Evolutionary conservation across 495 filamentous ascomycete species (phyloP).

Genomic region (Penicillium canescens): DNA sequence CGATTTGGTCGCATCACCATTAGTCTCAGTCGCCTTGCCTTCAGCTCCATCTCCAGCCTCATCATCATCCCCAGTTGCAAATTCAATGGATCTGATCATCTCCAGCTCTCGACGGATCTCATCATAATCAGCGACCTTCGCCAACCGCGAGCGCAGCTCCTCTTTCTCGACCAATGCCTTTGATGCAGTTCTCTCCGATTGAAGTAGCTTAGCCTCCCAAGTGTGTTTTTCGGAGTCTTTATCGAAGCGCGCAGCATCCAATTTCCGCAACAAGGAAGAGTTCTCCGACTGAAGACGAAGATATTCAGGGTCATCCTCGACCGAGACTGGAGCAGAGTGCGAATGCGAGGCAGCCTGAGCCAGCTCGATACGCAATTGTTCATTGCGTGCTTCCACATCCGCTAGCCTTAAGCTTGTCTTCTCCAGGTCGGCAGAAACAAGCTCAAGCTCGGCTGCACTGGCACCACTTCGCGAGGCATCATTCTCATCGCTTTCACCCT

Average conservation of each 20-base stretch:
- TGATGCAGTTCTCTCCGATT: constrained; percentile 41
- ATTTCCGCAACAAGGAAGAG: constrained; percentile 79
- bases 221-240: constrained; percentile 74
- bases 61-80: constrained; percentile 86
- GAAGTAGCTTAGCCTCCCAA: constrained; percentile 66
- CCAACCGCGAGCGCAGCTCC: constrained; percentile 71
- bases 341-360: constrained; percentile 82
- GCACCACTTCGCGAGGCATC: constrained; percentile 59
- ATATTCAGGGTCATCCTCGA: constrained; percentile 87
- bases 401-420: constrained; percentile 83
- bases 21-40: constrained; percentile 35
- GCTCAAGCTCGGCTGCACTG: constrained; percentile 86
- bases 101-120: constrained; percentile 95
- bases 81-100: constrained; percentile 95
- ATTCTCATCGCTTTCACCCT: constrained; percentile 60
- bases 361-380: constrained; percentile 86
- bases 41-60: constrained; percentile 42
- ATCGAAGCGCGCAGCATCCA: constrained; percentile 80
- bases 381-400: constrained; percentile 91
- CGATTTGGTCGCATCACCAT: constrained; percentile 52
- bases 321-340: constrained; percentile 53
- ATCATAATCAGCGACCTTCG: constrained; percentile 92
- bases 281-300: constrained; percentile 89
- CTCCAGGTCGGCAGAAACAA: constrained; percentile 88
- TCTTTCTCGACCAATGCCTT: constrained; percentile 72